Percentiles rank a stretch among this genome's conserved stretches.
Conservation (phyloP, 148 eudicot genomes). For the Rhododendron vialii region DNA sequence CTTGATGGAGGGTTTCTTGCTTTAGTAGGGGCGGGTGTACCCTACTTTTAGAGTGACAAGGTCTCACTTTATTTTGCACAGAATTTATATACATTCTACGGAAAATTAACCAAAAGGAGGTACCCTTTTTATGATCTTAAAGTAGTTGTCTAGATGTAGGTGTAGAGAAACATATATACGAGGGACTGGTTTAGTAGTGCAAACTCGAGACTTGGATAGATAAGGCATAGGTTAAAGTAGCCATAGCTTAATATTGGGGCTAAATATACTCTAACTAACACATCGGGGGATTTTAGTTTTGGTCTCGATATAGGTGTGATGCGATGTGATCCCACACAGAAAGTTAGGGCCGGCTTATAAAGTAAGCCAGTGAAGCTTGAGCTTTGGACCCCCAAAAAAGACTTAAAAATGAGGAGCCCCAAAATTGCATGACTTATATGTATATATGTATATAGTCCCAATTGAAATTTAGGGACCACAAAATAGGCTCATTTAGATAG, state of each 20-base stretch:
- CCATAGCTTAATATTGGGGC: too few relatives aligned
- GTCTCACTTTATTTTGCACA: not conserved
- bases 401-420: too few relatives aligned
- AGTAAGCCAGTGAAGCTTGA: too few relatives aligned
- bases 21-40: constrained; percentile 2
- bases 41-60: not conserved
- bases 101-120: constrained; percentile 25
- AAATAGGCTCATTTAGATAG: too few relatives aligned
- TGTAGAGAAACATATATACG: not conserved
- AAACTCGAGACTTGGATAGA: too few relatives aligned
- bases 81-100: not conserved
- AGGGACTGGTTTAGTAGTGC: not conserved
- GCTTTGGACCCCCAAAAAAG: too few relatives aligned
- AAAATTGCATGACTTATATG: too few relatives aligned
- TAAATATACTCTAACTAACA: too few relatives aligned
- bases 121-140: constrained; percentile 12
- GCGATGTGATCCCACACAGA: not conserved
- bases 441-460: too few relatives aligned
- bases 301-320: not conserved
- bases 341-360: too few relatives aligned
- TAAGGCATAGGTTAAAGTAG: too few relatives aligned
- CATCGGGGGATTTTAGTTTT: not conserved
- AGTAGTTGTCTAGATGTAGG: constrained; percentile 15
- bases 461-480: too few relatives aligned
- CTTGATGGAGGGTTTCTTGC: constrained; percentile 8